Conservation (phyloP, 805 yeast genomes). For the Wickerhamiella hasegawae region DNA sequence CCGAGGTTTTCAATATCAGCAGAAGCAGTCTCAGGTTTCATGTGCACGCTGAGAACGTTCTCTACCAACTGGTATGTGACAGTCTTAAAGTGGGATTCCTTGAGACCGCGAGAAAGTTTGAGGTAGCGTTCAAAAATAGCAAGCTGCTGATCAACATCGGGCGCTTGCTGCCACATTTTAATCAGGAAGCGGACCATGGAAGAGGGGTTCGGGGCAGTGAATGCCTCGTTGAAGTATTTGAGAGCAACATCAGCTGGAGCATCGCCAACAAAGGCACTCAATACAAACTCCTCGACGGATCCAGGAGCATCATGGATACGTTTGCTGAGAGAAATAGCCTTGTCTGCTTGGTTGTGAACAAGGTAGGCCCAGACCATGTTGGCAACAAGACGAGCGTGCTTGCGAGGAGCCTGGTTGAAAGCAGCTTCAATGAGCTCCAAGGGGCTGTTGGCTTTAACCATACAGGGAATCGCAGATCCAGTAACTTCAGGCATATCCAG, state of each 20-base stretch:
- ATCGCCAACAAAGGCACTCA: slow-evolving; percentile 15
- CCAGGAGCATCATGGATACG: slow-evolving; percentile 1
- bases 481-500: slow-evolving; percentile 3
- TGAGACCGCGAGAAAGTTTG: slow-evolving; percentile 4
- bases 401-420: slow-evolving; percentile 3
- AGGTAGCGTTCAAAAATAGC: slow-evolving; percentile 9
- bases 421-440: slow-evolving; percentile 7
- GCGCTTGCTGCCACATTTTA: slow-evolving; percentile 5
- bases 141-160: slow-evolving; percentile 6
- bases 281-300: slow-evolving; percentile 3
- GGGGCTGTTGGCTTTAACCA: slow-evolving; percentile 10
- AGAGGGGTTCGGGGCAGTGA: slow-evolving; percentile 10
- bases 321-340: slow-evolving; percentile 5
- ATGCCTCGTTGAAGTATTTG: slow-evolving; percentile 3
- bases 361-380: slow-evolving; percentile 6
- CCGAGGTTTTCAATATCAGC: slow-evolving; percentile 5
- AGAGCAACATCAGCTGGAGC: slow-evolving; percentile 12
- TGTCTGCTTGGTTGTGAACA: slow-evolving; percentile 5
- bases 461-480: slow-evolving; percentile 14
- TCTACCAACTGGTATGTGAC: too few relatives aligned
- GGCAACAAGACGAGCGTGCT: slow-evolving; percentile 3
- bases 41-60: slow-evolving; percentile 5
- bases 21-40: slow-evolving; percentile 1
- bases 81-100: slow-evolving; percentile 11
- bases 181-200: slow-evolving; percentile 11